phyloP scores from a whole-genome alignment of 331 rosid genomes.

The Malus hybrid region DNA sequence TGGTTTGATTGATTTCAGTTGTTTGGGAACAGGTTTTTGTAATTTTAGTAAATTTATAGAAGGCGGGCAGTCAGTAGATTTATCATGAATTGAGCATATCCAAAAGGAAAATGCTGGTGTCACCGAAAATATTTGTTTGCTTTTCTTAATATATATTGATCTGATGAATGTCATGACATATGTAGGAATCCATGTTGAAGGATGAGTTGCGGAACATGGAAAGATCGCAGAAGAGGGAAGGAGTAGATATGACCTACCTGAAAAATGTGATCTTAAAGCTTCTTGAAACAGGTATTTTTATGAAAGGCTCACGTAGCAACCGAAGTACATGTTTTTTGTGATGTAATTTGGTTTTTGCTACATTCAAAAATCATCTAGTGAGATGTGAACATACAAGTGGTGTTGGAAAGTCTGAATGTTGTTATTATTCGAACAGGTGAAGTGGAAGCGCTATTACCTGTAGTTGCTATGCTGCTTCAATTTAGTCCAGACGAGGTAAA shows the following conservation, averaged over 20 bases:
- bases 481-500: conserved; percentile 97
- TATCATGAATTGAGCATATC: not conserved
- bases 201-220: conserved; percentile 76
- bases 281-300: conserved; percentile 77
- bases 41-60: not conserved
- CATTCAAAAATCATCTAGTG: not conserved
- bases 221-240: conserved; percentile 84
- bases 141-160: not conserved
- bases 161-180: not conserved
- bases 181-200: conserved; percentile 78
- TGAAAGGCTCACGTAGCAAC: not conserved
- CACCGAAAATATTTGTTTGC: not conserved
- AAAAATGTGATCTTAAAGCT: conserved; percentile 94
- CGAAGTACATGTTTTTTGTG: not conserved
- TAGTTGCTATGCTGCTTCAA: conserved; percentile 94
- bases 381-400: not conserved
- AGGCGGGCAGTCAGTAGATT: not conserved
- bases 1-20: not conserved
- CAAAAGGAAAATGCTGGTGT: not conserved
- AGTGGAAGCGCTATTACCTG: conserved; percentile 92
- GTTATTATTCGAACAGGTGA: conserved; percentile 51
- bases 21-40: not conserved
- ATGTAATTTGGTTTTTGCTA: not conserved
- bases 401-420: not conserved
- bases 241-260: conserved; percentile 91